Evolutionary conservation across 768 basidiomycete species (phyloP).

Genomic region (Amanita brunnescens): DNA sequence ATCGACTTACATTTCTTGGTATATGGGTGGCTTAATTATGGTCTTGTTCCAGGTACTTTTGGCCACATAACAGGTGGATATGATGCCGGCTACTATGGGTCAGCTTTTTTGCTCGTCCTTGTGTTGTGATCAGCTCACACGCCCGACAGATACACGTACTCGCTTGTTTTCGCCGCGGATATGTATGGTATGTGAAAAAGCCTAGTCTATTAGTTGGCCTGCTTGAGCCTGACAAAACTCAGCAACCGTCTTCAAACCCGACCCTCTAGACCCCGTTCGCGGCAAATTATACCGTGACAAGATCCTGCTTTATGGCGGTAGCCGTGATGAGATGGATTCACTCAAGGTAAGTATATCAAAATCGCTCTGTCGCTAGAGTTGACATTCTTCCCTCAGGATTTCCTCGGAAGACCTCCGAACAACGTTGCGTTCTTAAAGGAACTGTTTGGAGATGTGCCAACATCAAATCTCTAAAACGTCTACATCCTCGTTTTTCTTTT

Average conservation of each 20-base stretch:
- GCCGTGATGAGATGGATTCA: conserved; percentile 73
- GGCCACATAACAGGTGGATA: conserved; percentile 74
- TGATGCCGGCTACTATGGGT: conserved; percentile 62
- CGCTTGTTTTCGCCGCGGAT: conserved; percentile 53
- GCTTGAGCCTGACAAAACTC: background rate
- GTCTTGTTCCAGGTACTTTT: conserved; percentile 37
- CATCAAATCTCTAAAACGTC: conserved; percentile 23
- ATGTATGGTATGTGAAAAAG: conserved; percentile 36
- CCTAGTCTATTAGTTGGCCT: background rate
- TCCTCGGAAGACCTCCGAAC: conserved; percentile 69
- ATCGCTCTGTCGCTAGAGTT: background rate
- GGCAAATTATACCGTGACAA: conserved; percentile 67
- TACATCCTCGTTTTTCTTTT: background rate
- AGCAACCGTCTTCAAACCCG: conserved; percentile 73
- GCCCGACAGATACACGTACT: conserved; percentile 50
- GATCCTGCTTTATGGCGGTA: conserved; percentile 68
- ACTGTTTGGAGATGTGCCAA: conserved; percentile 41
- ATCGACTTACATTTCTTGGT: background rate
- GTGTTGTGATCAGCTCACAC: background rate
- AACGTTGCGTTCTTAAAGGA: conserved; percentile 67
- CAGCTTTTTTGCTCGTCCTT: conserved; percentile 6
- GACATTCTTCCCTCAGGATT: conserved; percentile 37
- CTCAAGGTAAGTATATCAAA: conserved; percentile 41
- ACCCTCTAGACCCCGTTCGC: conserved; percentile 61
- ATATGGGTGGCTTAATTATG: background rate